phyloP scores from a whole-genome alignment of 805 yeast genomes.

The Candida broadrunensis region DNA sequence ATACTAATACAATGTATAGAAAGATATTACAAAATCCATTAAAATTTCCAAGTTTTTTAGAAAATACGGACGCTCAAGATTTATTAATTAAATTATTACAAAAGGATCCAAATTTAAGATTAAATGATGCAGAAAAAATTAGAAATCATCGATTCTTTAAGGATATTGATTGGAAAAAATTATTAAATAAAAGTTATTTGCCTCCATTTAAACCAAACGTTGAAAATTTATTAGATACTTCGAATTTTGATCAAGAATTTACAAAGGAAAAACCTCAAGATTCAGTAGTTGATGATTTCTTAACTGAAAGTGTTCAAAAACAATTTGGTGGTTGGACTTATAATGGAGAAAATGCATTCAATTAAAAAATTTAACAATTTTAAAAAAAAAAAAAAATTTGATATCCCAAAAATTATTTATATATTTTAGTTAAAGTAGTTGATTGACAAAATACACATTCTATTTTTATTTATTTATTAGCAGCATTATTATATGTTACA shows the following conservation, averaged over 20 bases:
- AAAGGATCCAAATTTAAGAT: constrained; percentile 79
- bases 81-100: constrained; percentile 69
- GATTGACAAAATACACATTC: no score
- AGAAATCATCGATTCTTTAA: constrained; percentile 81
- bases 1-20: constrained; percentile 87
- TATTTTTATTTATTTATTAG: constrained; percentile 20
- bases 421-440: no score
- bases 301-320: constrained; percentile 92
- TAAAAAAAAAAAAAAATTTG: constrained; percentile 4
- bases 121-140: constrained; percentile 82
- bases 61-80: constrained; percentile 79
- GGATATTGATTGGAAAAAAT: constrained; percentile 85
- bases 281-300: constrained; percentile 87
- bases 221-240: constrained; percentile 79
- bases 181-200: constrained; percentile 80
- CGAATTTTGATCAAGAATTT: constrained; percentile 89
- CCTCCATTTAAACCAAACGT: constrained; percentile 97
- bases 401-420: no score
- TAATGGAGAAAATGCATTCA: constrained; percentile 53
- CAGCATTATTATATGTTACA: constrained; percentile 33
- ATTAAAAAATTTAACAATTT: neutral
- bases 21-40: constrained; percentile 89
- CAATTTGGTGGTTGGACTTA: constrained; percentile 99
- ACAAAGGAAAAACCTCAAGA: constrained; percentile 93
- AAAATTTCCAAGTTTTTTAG: constrained; percentile 80